A percentile compares a stretch with the other conserved stretches of the same genome.
phyloP scores from a whole-genome alignment of 1,284 basidiomycete species.

The Apiotrichum mycotoxinovorans region DNA sequence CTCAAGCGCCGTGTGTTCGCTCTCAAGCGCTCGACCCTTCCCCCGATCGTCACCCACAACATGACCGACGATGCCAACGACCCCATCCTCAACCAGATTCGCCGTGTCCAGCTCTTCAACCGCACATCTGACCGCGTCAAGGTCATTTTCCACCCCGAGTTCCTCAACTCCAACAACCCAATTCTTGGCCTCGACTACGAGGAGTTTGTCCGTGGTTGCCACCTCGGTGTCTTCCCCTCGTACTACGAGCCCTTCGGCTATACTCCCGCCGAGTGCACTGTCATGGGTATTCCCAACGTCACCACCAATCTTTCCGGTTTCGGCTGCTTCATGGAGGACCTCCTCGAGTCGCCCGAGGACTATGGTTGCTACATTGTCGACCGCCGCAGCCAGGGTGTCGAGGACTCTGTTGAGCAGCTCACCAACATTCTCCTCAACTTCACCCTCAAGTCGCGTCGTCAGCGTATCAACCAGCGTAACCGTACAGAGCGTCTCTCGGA shows the following conservation, averaged over 20 bases:
- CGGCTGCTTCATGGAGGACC: conserved; percentile 97
- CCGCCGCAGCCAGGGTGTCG: conserved; percentile 80
- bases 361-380: conserved; percentile 93
- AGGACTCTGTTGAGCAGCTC: conserved; percentile 77
- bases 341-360: conserved; percentile 79
- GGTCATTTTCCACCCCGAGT: conserved; percentile 97
- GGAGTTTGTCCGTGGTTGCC: conserved; percentile 96
- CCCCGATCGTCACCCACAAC: conserved; percentile 94
- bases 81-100: conserved; percentile 91
- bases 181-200: conserved; percentile 97
- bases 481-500: conserved; percentile 90
- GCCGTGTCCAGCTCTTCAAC: conserved; percentile 91
- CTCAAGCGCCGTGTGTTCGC: conserved; percentile 96
- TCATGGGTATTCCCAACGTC: conserved; percentile 94
- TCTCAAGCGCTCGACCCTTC: conserved; percentile 86
- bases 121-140: conserved; percentile 78
- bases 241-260: conserved; percentile 60
- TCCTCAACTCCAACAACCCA: conserved; percentile 95
- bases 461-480: conserved; percentile 97
- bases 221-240: conserved; percentile 95
- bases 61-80: conserved; percentile 91
- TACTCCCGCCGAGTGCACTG: conserved; percentile 60
- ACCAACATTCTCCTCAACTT: conserved; percentile 71
- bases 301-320: conserved; percentile 97
- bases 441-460: conserved; percentile 82